Evolutionary conservation across 1,139 yeast genomes (phyloP).

Genomic region (Saccharomycopsis hybrid): DNA sequence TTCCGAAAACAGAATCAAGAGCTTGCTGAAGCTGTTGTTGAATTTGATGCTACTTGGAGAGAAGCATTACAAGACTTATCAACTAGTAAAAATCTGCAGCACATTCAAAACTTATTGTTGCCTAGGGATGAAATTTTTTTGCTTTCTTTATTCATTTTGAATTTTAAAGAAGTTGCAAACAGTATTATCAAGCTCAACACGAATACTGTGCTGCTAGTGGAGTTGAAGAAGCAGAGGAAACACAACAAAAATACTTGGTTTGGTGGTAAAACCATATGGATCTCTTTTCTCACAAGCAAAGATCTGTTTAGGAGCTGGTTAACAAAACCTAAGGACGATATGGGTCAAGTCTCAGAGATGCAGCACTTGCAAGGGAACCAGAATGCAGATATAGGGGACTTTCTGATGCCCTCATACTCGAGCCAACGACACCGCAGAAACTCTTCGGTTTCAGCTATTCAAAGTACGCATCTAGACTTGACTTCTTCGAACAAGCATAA

Average conservation of each 20-base stretch:
- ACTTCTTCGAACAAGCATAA: no score
- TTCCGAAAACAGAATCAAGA: constrained; percentile 2
- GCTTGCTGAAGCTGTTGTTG: neutral
- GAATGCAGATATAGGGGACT: neutral
- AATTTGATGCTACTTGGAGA: constrained; percentile 30
- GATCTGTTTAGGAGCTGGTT: constrained; percentile 32
- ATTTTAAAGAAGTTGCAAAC: constrained; percentile 36
- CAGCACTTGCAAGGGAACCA: neutral
- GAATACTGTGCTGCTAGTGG: neutral
- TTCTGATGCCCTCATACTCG: no score
- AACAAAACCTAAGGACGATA: constrained; percentile 24
- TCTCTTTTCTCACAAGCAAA: constrained; percentile 32
- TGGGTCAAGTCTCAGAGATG: neutral
- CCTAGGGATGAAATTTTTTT: constrained; percentile 45
- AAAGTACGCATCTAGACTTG: no score
- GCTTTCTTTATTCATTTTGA: constrained; percentile 41
- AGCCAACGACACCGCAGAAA: neutral
- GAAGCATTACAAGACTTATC: constrained; percentile 28
- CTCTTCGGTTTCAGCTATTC: neutral
- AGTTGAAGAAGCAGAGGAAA: constrained; percentile 24
- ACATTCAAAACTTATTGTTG: constrained; percentile 28
- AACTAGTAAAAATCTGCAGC: constrained; percentile 15
- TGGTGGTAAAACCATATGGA: constrained; percentile 37
- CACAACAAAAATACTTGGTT: constrained; percentile 31
- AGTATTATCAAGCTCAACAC: constrained; percentile 23